Base-by-base conservation (phyloP, 1,139 yeast species). In the Saccharomyces hybrid region DNA sequence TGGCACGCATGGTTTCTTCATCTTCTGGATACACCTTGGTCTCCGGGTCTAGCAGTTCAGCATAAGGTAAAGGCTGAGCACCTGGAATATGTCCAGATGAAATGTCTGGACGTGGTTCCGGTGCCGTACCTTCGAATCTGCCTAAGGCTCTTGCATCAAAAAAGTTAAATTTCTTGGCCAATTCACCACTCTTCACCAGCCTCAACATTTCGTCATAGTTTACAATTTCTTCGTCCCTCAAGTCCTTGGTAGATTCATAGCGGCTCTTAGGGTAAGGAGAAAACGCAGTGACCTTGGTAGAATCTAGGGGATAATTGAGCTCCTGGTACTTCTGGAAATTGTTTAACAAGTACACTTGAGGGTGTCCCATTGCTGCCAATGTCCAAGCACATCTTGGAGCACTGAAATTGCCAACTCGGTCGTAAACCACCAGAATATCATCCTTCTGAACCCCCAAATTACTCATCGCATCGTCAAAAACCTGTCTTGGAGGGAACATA, bases 321-420 rank as follows among this genome's bases (percentile, higher is more conserved):
- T 63, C 57, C 59, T 73, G 69, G 64, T 86, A 90, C 25, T 70
- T 70, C 5, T 79, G 78, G 64, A 75, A 91, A 59, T 85, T 86
- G 71, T 91, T 87, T 62, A 93, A 77, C 53, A 91, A 70, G 61
- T 75, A 78, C 9, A 90, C 86, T 42, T 78, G 70, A 2, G 75
- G 70, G 68, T 90, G 97, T 4, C 95, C 95, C 69, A 85, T 88
- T 3, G 86, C 75, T 31, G 83, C 76, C 63, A 91, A 78, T 63
- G 90, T 88, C 97, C 97, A 93, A 0, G 91, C 91, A 28, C 87
- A 95, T 60, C 99, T 77, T 34, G 98, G 97, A 4, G 91, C 82
- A 46, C 95, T 84, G 70, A 91, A 89, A 58, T 87, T 82, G 1
- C 96, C 96, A 47, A 79, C 78, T 60, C 83, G 82, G 70, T 93